Evolutionary conservation across 768 basidiomycete genomes (phyloP).

Genomic region (Tulasnella sp.): DNA sequence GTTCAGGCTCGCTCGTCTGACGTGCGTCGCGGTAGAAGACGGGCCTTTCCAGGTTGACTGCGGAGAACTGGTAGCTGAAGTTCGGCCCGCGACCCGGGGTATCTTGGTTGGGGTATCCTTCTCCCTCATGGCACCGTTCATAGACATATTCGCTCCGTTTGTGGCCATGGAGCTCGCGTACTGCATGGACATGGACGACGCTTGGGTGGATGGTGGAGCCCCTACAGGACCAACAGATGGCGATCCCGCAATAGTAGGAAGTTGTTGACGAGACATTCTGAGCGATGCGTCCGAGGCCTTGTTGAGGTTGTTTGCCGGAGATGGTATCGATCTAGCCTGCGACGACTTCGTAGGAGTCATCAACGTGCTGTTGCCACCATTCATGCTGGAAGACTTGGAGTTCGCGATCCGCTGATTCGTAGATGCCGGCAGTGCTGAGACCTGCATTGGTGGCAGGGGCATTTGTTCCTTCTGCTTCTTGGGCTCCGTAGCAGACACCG

Average conservation of each 20-base stretch:
- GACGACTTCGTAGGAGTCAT: slow-evolving; percentile 28
- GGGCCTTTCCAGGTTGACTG: slow-evolving; percentile 44
- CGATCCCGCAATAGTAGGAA: slow-evolving; percentile 89
- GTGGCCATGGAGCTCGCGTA: background rate
- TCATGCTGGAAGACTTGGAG: slow-evolving; percentile 28
- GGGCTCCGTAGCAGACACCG: slow-evolving; percentile 69
- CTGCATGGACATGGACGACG: slow-evolving; percentile 8
- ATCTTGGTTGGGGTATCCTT: slow-evolving; percentile 92
- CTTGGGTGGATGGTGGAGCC: slow-evolving; percentile 38
- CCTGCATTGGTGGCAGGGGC: slow-evolving; percentile 81
- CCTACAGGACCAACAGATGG: slow-evolving; percentile 67
- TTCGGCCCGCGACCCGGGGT: slow-evolving; percentile 79
- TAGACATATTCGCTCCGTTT: background rate
- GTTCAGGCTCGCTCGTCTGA: slow-evolving; percentile 57
- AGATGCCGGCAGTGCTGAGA: slow-evolving; percentile 65
- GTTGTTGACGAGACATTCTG: slow-evolving; percentile 51
- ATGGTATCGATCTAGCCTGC: slow-evolving; percentile 40
- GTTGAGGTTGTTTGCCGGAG: slow-evolving; percentile 77
- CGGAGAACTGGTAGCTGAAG: slow-evolving; percentile 64
- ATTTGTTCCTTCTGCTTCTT: slow-evolving; percentile 44
- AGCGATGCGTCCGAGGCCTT: slow-evolving; percentile 77
- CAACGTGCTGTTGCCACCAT: slow-evolving; percentile 36
- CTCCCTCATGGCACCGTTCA: slow-evolving; percentile 5
- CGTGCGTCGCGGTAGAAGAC: slow-evolving; percentile 30
- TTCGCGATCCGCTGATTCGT: slow-evolving; percentile 80